phyloP scores from a whole-genome alignment of 2,329 filamentous ascomycete species.

The Hypoxylon sp. region DNA sequence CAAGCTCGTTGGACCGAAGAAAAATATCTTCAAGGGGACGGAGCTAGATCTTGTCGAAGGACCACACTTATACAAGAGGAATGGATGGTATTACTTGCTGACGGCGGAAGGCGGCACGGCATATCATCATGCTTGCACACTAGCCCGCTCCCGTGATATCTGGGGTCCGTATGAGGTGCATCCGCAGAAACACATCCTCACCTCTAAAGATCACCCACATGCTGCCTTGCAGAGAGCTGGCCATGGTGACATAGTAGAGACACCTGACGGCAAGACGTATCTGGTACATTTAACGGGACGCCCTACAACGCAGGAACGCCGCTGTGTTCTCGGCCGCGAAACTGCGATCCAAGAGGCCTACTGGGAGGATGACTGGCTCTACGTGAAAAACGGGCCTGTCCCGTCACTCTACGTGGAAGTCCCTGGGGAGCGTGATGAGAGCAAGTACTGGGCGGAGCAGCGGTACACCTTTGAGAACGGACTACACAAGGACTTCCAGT shows the following conservation, averaged over 20 bases:
- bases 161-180: slow-evolving; percentile 75
- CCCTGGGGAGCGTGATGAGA: slow-evolving; percentile 63
- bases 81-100: slow-evolving; percentile 72
- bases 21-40: slow-evolving; percentile 70
- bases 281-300: slow-evolving; percentile 68
- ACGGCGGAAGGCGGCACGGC: slow-evolving; percentile 74
- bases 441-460: slow-evolving; percentile 64
- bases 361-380: slow-evolving; percentile 75
- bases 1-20: slow-evolving; percentile 68
- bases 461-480: slow-evolving; percentile 63
- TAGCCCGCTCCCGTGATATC: slow-evolving; percentile 66
- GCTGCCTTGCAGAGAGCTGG: slow-evolving; percentile 67
- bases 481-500: slow-evolving; percentile 69
- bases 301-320: slow-evolving; percentile 65
- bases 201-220: slow-evolving; percentile 65
- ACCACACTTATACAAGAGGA: slow-evolving; percentile 71
- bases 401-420: slow-evolving; percentile 68
- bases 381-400: slow-evolving; percentile 70
- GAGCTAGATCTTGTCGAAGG: slow-evolving; percentile 69
- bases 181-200: slow-evolving; percentile 70
- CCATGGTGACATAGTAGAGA: slow-evolving; percentile 69
- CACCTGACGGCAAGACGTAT: slow-evolving; percentile 66
- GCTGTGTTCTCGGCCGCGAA: slow-evolving; percentile 69
- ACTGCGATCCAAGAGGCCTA: slow-evolving; percentile 71
- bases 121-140: slow-evolving; percentile 72